phyloP scores from a whole-genome alignment of 495 filamentous ascomycete genomes.

The Rostrohypoxylon terebratum region DNA sequence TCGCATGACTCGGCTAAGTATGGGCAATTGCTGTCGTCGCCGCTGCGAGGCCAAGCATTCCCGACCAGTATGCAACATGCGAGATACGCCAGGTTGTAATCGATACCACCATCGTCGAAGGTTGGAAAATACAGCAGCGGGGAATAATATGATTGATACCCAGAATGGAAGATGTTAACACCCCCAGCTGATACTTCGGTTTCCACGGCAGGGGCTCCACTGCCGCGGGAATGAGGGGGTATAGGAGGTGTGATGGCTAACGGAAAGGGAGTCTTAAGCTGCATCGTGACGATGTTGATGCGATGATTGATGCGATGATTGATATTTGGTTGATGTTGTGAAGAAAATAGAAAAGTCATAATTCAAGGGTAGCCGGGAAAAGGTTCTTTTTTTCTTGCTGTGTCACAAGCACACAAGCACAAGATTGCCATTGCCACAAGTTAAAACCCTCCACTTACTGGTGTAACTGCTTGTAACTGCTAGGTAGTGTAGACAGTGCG shows the following conservation, averaged over 20 bases:
- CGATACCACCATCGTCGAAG: slow-evolving; percentile 9
- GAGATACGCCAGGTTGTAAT: slow-evolving; percentile 17
- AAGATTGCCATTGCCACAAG: too few relatives aligned
- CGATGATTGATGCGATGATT: too few relatives aligned
- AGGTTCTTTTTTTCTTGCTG: too few relatives aligned
- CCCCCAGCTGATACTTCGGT: not conserved
- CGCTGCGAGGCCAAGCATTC: slow-evolving; percentile 6
- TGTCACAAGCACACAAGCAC: too few relatives aligned
- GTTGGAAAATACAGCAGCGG: slow-evolving; percentile 2
- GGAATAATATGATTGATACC: not conserved
- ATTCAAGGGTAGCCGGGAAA: too few relatives aligned
- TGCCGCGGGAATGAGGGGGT: not conserved
- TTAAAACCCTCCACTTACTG: too few relatives aligned
- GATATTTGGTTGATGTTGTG: too few relatives aligned
- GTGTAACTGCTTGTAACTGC: too few relatives aligned
- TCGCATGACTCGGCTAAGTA: not conserved
- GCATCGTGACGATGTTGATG: too few relatives aligned
- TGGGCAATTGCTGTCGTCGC: not conserved
- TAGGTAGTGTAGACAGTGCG: too few relatives aligned
- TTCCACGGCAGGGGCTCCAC: not conserved
- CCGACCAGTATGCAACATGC: slow-evolving; percentile 19
- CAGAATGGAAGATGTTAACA: not conserved
- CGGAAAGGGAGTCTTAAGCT: too few relatives aligned
- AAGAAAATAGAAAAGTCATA: too few relatives aligned
- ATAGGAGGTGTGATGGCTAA: not conserved